phyloP scores from a whole-genome alignment of 1,284 basidiomycete genomes.

The Cryptococcus sp. region DNA sequence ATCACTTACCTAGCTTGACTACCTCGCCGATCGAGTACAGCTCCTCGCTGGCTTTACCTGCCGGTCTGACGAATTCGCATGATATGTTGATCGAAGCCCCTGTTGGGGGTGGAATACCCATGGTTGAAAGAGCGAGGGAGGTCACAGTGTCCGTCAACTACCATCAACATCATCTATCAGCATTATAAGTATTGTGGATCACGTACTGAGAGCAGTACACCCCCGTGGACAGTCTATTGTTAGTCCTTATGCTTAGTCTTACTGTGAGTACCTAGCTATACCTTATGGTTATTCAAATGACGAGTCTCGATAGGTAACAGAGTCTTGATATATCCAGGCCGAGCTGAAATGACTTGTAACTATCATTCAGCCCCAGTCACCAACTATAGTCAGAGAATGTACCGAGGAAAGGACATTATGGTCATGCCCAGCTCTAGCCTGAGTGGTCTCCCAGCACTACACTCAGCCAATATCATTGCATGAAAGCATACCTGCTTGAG shows the following conservation, averaged over 20 bases:
- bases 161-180: neutral
- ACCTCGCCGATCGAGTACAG: conserved; percentile 40
- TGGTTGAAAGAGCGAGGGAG: conserved; percentile 42
- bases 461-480: neutral
- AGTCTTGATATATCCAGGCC: conserved; percentile 41
- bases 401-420: conserved; percentile 27
- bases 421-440: conserved; percentile 22
- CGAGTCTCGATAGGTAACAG: conserved; percentile 33
- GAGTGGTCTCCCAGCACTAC: conserved; percentile 29
- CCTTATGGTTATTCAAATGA: conserved; percentile 48
- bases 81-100: conserved; percentile 45
- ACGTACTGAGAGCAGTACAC: conserved; percentile 43
- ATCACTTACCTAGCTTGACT: conserved; percentile 35
- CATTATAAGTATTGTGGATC: neutral
- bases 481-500: conserved; percentile 21
- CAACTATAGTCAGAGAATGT: neutral
- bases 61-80: conserved; percentile 46
- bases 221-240: conserved; percentile 46
- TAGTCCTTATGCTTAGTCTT: conserved; percentile 1
- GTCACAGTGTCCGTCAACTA: conserved; percentile 47
- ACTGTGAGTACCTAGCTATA: too few species aligned
- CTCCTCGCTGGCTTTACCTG: conserved; percentile 33
- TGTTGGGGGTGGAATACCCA: conserved; percentile 43
- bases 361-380: conserved; percentile 1
- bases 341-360: conserved; percentile 29